Conservation (phyloP, 495 filamentous ascomycete species). For the Coniosporium apollinis region DNA sequence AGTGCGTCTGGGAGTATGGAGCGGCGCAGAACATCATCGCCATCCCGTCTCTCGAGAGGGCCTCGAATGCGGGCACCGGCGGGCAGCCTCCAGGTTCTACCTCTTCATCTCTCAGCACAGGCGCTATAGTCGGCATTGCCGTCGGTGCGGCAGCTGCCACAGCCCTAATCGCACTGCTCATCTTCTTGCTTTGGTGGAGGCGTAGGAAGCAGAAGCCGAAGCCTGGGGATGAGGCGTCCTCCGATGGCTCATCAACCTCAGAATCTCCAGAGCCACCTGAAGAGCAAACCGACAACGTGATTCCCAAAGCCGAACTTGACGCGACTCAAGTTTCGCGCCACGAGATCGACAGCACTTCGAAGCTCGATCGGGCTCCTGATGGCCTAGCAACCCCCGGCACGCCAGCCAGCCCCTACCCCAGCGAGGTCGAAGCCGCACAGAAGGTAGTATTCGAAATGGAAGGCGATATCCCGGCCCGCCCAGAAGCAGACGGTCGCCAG, state of each 20-base stretch:
- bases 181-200: neutral
- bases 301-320: conserved; percentile 24
- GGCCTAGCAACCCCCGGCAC: neutral
- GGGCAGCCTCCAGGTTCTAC: neutral
- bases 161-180: neutral
- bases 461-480: conserved; percentile 18
- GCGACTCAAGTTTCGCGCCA: conserved; percentile 4
- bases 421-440: conserved; percentile 13
- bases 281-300: conserved; percentile 8
- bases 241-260: too few relatives aligned
- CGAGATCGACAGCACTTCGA: neutral
- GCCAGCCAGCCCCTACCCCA: conserved; percentile 1
- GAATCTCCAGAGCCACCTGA: neutral
- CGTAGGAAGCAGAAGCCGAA: neutral
- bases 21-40: conserved; percentile 20
- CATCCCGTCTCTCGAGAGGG: conserved; percentile 5
- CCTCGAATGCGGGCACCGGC: neutral
- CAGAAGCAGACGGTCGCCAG: conserved; percentile 20
- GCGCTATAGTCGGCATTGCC: conserved; percentile 1
- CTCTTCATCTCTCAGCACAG: neutral
- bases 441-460: conserved; percentile 24
- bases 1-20: conserved; percentile 21
- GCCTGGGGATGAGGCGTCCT: neutral
- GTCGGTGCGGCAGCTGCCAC: neutral
- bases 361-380: neutral